Evolutionary conservation across 306 rosid genomes (phyloP), one percentile per base, ranked within the genome.

Genomic region (Dalbergia cultrata): DNA sequence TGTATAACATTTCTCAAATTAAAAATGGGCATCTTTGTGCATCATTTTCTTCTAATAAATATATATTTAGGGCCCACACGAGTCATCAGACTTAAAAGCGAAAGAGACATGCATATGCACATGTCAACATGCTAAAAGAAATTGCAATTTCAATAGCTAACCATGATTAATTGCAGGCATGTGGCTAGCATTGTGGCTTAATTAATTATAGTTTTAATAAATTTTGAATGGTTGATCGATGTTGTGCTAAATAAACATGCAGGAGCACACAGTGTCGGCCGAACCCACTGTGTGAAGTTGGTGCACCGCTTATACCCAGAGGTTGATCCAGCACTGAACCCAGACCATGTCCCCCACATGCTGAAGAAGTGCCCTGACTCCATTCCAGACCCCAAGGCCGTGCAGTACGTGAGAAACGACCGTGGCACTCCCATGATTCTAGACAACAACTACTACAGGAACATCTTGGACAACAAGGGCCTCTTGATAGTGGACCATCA

Each of bases 251-350:
- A 68, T 13, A 13, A 13, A 7, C 13, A 53, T 0, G 11, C 88
- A 94, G 99, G 98, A 85, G 85, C 99, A 69, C 99, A 95, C 85
- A 95, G 98, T 75, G 99, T 95, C 21, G 99, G 99, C 3, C 53
- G 98, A 82, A 95, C 99, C 43, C 99, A 93, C 79, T 95, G 98
- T 87, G 97, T 90, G 86, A 95, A 95, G 87, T 50, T 95, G 83
- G 98, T 95, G 67, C 99, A 95, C 93, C 98, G 99, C 58, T 41
- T 95, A 71, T 95, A 95, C 89, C 99, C 99, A 34, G 94, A 95
- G 77, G 89, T 95, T 41, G 99, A 92, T 75, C 90, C 96, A 50
- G 89, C 53, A 3, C 88, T 95, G 26, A 95, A 95, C 80, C 94
- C 94, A 0, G 86, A 85, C 47, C 99, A 95, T 59, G 86, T 95